phyloP scores from a whole-genome alignment of 148 eudicot species.

The Euryodendron excelsum region DNA sequence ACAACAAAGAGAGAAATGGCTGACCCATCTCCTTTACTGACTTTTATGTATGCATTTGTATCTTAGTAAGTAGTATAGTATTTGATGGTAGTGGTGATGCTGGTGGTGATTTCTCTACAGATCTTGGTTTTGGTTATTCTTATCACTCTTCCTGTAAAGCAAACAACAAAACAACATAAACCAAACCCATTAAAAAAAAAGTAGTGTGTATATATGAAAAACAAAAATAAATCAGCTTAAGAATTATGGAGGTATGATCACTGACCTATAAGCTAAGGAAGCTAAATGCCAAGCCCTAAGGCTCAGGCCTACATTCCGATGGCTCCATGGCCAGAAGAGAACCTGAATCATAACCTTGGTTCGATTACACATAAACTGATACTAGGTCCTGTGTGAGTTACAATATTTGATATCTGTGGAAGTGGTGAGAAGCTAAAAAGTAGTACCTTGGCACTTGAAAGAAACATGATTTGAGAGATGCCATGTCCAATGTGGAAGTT shows the following conservation, averaged over 20 bases:
- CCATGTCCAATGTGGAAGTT: slow-evolving; percentile 54
- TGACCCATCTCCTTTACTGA: slow-evolving; percentile 30
- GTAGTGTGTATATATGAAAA: background rate
- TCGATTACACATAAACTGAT: background rate
- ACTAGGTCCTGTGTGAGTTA: no score
- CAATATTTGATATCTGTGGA: background rate
- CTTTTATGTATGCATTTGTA: slow-evolving; percentile 34
- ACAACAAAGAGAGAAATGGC: slow-evolving; percentile 22
- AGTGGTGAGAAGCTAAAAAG: no score
- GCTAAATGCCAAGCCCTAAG: slow-evolving; percentile 14
- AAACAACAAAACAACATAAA: background rate
- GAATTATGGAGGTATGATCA: background rate
- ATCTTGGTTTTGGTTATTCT: slow-evolving; percentile 22
- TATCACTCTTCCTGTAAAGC: slow-evolving; percentile 27
- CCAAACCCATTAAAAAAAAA: no score
- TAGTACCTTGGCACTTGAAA: slow-evolving; percentile 90
- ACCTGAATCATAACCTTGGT: slow-evolving; percentile 32
- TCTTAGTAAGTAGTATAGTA: slow-evolving; percentile 30
- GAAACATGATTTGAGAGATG: slow-evolving; percentile 77
- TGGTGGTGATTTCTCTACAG: slow-evolving; percentile 20
- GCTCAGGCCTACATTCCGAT: slow-evolving; percentile 89
- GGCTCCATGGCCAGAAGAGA: slow-evolving; percentile 73
- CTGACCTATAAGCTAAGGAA: slow-evolving; percentile 42
- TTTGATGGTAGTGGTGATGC: slow-evolving; percentile 17
- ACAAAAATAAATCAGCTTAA: background rate